Evolutionary conservation across 2,329 filamentous ascomycete species (phyloP).

Genomic region (Annulohypoxylon truncatum): DNA sequence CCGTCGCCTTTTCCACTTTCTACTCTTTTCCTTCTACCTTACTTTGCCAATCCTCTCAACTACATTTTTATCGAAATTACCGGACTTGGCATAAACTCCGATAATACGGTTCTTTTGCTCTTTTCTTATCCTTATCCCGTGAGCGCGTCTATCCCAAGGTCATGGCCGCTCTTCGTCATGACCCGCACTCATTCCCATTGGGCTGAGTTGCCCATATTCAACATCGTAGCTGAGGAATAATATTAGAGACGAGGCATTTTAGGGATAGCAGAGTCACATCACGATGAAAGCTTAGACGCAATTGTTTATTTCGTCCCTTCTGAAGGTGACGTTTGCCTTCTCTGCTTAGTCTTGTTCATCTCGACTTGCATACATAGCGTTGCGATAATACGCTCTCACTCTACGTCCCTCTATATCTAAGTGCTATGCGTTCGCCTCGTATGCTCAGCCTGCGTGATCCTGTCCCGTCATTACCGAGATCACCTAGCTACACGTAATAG

Average conservation of each 20-base stretch:
- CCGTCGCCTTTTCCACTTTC: conserved; percentile 1
- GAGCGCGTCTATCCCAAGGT: neutral
- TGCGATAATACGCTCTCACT: conserved; percentile 2
- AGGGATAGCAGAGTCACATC: neutral
- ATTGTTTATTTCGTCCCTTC: conserved; percentile 3
- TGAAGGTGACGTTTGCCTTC: neutral
- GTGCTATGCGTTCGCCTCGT: conserved; percentile 17
- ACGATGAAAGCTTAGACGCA: neutral
- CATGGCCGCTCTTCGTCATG: neutral
- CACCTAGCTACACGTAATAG: conserved; percentile 7
- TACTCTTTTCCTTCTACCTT: conserved; percentile 2
- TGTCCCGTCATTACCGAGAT: conserved; percentile 16
- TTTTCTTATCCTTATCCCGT: neutral
- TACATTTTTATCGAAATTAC: conserved; percentile 5
- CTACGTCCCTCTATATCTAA: conserved; percentile 3
- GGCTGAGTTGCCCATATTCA: neutral
- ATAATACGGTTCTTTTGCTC: conserved; percentile 8
- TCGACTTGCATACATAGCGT: conserved; percentile 8
- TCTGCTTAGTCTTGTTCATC: conserved; percentile 3
- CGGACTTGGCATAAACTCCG: conserved; percentile 19
- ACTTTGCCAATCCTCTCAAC: conserved; percentile 2
- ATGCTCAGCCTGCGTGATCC: conserved; percentile 26
- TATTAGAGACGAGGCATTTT: neutral
- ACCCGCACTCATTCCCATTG: conserved; percentile 1
- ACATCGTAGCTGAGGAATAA: neutral